Percentiles rank a stretch among this genome's conserved stretches.
Evolutionary conservation across 257 asterid genomes (phyloP).

Genomic region (Lycium ferocissimum): DNA sequence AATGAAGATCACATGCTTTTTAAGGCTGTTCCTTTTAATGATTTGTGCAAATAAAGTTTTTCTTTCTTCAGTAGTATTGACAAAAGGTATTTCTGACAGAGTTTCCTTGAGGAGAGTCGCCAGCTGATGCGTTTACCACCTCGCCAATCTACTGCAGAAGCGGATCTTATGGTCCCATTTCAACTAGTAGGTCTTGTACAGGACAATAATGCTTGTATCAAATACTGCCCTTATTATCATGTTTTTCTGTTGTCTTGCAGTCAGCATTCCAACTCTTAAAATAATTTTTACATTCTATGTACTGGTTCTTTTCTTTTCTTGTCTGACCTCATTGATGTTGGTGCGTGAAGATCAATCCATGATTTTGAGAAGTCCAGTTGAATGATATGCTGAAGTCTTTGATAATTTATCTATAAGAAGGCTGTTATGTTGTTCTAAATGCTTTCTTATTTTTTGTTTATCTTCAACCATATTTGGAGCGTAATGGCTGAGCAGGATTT

Average conservation of each 20-base stretch:
- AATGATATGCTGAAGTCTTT: not conserved
- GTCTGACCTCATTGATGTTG: not conserved
- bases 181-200: constrained; percentile 67
- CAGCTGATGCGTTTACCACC: constrained; percentile 97
- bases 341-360: not conserved
- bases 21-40: not conserved
- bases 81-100: constrained; percentile 51
- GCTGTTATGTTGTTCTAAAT: not conserved
- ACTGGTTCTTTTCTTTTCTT: constrained; percentile 16
- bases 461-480: constrained; percentile 9
- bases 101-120: constrained; percentile 99
- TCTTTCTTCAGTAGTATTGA: constrained; percentile 22
- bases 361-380: constrained; percentile 6
- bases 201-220: not conserved
- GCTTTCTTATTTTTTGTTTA: not conserved
- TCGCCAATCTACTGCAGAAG: constrained; percentile 98
- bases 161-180: constrained; percentile 98
- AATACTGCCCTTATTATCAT: not conserved
- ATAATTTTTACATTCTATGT: not conserved
- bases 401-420: constrained; percentile 20
- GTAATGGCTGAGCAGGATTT: not conserved
- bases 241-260: not conserved
- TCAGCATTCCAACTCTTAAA: not conserved
- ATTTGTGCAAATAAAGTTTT: constrained; percentile 4
- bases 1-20: not conserved